A percentile compares a stretch with the other conserved stretches of the same genome.
These are phyloP conservation scores for Monocercomonoides exilis DNA, from an alignment of 78 protist species.

Conservation along the genomic window DNA sequence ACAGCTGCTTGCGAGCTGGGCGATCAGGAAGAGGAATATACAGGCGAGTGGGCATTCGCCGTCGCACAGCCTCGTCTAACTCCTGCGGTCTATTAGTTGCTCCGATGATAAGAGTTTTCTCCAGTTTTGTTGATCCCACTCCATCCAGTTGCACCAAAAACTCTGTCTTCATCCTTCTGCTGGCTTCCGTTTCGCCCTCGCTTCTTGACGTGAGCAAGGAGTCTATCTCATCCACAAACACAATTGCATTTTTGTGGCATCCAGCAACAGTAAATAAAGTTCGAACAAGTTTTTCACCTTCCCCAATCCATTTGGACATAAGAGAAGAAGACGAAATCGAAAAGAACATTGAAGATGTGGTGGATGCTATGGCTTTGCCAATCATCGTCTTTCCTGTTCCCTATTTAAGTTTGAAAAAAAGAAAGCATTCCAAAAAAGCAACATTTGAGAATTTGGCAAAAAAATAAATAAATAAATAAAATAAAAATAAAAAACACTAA, in stretches of 20 bases:
- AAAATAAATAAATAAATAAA: neutral
- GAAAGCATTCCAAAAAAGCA: neutral
- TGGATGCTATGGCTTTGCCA: slow-evolving; percentile 63
- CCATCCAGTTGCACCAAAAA: slow-evolving; percentile 77
- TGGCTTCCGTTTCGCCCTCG: slow-evolving; percentile 58
- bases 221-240: slow-evolving; percentile 87
- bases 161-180: slow-evolving; percentile 76
- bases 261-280: slow-evolving; percentile 76
- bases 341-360: slow-evolving; percentile 53
- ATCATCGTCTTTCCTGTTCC: slow-evolving; percentile 67
- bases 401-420: neutral
- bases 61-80: slow-evolving; percentile 79
- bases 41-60: slow-evolving; percentile 64
- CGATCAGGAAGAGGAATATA: slow-evolving; percentile 71
- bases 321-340: slow-evolving; percentile 54
- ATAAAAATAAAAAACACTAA: no score
- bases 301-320: slow-evolving; percentile 70
- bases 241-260: slow-evolving; percentile 47
- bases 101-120: slow-evolving; percentile 34
- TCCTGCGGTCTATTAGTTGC: slow-evolving; percentile 88
- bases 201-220: slow-evolving; percentile 39
- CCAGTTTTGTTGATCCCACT: slow-evolving; percentile 5
- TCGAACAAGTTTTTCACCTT: slow-evolving; percentile 78
- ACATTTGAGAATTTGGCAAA: neutral
- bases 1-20: slow-evolving; percentile 41